phyloP scores from a whole-genome alignment of 1,284 basidiomycete species.

The Trichosporon sp. region DNA sequence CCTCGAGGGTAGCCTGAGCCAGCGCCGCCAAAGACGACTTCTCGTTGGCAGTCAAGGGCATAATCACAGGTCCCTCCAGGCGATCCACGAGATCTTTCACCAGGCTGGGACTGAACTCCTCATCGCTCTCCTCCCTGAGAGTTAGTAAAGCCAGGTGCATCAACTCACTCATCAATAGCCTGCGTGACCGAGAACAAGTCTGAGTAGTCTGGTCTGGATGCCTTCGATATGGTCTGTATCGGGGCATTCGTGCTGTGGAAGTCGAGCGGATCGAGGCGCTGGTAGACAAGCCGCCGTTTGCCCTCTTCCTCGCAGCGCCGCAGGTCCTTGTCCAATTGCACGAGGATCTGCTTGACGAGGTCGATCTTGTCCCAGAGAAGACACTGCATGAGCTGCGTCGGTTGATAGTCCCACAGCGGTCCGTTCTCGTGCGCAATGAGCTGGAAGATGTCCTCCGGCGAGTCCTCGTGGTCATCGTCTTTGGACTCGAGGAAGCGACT shows the following conservation, averaged over 20 bases:
- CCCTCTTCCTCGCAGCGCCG: slow-evolving; percentile 34
- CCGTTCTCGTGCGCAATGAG: slow-evolving; percentile 74
- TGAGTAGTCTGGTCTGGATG: slow-evolving; percentile 17
- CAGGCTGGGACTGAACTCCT: slow-evolving; percentile 58
- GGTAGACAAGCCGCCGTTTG: slow-evolving; percentile 25
- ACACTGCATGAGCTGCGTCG: slow-evolving; percentile 85
- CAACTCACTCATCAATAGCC: background rate
- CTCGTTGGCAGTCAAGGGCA: slow-evolving; percentile 68
- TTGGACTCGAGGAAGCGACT: slow-evolving; percentile 37
- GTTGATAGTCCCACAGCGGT: slow-evolving; percentile 80
- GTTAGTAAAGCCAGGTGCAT: background rate
- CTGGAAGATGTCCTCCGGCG: slow-evolving; percentile 61
- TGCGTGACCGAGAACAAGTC: slow-evolving; percentile 32
- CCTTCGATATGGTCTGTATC: background rate
- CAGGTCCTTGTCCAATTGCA: slow-evolving; percentile 57
- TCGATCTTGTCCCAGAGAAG: slow-evolving; percentile 81
- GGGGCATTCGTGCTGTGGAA: slow-evolving; percentile 23
- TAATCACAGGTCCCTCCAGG: slow-evolving; percentile 60
- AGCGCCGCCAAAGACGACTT: slow-evolving; percentile 71
- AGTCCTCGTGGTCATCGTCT: slow-evolving; percentile 20
- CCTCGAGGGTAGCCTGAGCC: slow-evolving; percentile 80
- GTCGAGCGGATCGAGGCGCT: slow-evolving; percentile 35
- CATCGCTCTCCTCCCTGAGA: slow-evolving; percentile 50
- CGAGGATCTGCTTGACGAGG: slow-evolving; percentile 71
- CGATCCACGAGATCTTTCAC: slow-evolving; percentile 61